Percentiles rank a stretch among this genome's conserved stretches.
These are phyloP conservation scores for Capsella bursapastoris DNA, from an alignment of 345 rosid genomes.

Conservation along the genomic window DNA sequence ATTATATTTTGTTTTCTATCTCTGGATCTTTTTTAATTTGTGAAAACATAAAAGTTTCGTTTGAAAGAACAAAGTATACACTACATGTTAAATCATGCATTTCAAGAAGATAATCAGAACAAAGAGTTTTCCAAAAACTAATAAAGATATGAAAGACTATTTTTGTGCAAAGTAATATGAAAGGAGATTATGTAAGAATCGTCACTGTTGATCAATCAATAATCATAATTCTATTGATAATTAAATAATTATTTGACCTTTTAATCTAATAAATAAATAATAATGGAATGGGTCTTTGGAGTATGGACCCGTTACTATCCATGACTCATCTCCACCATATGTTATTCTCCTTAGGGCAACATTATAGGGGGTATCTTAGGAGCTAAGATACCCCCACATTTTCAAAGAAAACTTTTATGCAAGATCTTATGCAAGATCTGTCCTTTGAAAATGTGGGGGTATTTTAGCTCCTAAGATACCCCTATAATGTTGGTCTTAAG, in stretches of 20 bases:
- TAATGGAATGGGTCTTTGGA: constrained; percentile 24
- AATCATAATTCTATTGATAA: neutral
- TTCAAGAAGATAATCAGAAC: constrained; percentile 3
- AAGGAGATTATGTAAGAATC: neutral
- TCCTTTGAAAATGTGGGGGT: no score
- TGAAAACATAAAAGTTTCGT: constrained; percentile 9
- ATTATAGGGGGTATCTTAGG: no score
- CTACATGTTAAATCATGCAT: neutral
- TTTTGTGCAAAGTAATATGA: neutral
- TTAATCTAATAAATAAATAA: neutral
- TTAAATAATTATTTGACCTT: neutral
- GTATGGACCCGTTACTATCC: constrained; percentile 14
- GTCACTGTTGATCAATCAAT: neutral
- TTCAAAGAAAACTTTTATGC: no score
- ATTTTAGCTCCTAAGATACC: no score
- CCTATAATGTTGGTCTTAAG: no score
- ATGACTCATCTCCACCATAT: constrained; percentile 33
- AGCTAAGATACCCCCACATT: no score
- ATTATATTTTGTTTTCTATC: constrained; percentile 5
- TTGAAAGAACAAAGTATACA: neutral
- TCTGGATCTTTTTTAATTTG: neutral
- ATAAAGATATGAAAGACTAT: neutral
- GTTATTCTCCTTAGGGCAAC: neutral
- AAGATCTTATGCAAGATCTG: no score
- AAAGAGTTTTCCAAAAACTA: neutral